These are phyloP conservation scores for Thermothielavioides terrestris DNA, from an alignment of 495 filamentous ascomycete genomes.

Conservation along the genomic window DNA sequence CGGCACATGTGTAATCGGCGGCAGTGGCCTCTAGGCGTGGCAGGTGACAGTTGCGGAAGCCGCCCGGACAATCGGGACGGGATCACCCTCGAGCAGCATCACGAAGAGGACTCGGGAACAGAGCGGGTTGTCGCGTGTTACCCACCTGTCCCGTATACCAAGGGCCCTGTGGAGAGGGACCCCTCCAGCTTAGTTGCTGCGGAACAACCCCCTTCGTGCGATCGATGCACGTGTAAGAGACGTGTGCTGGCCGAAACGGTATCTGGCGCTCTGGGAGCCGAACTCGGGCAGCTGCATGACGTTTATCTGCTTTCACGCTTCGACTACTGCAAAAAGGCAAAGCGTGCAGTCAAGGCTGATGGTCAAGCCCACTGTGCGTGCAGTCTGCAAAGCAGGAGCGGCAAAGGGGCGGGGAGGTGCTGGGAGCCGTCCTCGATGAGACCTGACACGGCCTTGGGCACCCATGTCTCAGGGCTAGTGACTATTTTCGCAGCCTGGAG, in stretches of 20 bases:
- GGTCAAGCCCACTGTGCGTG: neutral
- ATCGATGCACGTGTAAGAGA: neutral
- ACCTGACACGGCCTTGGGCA: slow-evolving; percentile 4
- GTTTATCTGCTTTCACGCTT: neutral
- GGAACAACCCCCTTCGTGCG: neutral
- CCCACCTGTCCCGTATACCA: neutral
- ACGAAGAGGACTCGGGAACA: neutral
- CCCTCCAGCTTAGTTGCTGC: neutral
- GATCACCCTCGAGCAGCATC: slow-evolving; percentile 2
- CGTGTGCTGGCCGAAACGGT: slow-evolving; percentile 13
- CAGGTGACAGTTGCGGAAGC: slow-evolving; percentile 3
- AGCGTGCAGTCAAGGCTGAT: neutral
- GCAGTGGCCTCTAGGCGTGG: neutral
- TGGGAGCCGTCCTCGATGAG: slow-evolving; percentile 1
- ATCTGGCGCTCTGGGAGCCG: slow-evolving; percentile 6
- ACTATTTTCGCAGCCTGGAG: neutral
- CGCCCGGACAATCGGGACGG: slow-evolving; percentile 1
- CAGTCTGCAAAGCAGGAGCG: neutral
- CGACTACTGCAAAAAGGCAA: neutral
- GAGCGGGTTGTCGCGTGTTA: neutral
- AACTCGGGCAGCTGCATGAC: slow-evolving; percentile 8
- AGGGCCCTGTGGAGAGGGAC: neutral
- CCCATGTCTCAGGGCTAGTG: neutral
- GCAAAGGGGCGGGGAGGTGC: neutral
- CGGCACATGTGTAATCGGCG: too few species aligned